phyloP scores from a whole-genome alignment of 495 filamentous ascomycete species.

The Penicillium bialowiezense region DNA sequence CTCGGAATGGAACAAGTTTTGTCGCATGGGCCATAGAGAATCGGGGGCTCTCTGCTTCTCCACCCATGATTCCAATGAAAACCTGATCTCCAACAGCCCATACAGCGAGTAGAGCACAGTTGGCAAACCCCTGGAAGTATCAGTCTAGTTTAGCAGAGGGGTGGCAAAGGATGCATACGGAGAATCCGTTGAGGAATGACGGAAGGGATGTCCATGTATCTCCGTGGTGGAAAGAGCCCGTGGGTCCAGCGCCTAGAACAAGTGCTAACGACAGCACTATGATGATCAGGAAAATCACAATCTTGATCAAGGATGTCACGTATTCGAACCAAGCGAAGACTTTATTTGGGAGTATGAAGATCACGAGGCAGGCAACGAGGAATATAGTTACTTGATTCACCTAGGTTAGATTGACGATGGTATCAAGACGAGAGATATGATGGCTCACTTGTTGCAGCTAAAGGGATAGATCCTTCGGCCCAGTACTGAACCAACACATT shows the following conservation, averaged over 20 bases:
- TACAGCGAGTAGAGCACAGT: slow-evolving; percentile 27
- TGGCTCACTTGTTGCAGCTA: slow-evolving; percentile 16
- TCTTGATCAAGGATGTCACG: slow-evolving; percentile 27
- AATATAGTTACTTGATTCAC: slow-evolving; percentile 21
- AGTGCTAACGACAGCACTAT: slow-evolving; percentile 24
- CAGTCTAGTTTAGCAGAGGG: background rate
- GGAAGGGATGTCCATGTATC: slow-evolving; percentile 22
- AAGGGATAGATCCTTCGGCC: slow-evolving; percentile 19
- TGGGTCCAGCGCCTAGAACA: slow-evolving; percentile 27
- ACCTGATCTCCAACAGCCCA: slow-evolving; percentile 28
- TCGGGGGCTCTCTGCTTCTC: slow-evolving; percentile 26
- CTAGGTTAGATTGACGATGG: background rate
- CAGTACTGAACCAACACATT: slow-evolving; percentile 28
- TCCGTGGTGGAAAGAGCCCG: slow-evolving; percentile 23
- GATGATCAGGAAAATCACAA: slow-evolving; percentile 28
- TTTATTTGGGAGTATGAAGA: slow-evolving; percentile 24
- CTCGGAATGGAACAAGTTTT: slow-evolving; percentile 27
- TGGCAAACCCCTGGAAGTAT: slow-evolving; percentile 20
- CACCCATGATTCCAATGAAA: slow-evolving; percentile 24
- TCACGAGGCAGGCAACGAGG: slow-evolving; percentile 15
- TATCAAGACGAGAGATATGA: slow-evolving; percentile 1
- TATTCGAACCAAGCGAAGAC: slow-evolving; percentile 34
- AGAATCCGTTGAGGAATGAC: slow-evolving; percentile 29
- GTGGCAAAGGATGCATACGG: slow-evolving; percentile 15
- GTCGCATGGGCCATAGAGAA: slow-evolving; percentile 27